Conservation (phyloP, 768 basidiomycete genomes). For the Lentinula sp. region DNA sequence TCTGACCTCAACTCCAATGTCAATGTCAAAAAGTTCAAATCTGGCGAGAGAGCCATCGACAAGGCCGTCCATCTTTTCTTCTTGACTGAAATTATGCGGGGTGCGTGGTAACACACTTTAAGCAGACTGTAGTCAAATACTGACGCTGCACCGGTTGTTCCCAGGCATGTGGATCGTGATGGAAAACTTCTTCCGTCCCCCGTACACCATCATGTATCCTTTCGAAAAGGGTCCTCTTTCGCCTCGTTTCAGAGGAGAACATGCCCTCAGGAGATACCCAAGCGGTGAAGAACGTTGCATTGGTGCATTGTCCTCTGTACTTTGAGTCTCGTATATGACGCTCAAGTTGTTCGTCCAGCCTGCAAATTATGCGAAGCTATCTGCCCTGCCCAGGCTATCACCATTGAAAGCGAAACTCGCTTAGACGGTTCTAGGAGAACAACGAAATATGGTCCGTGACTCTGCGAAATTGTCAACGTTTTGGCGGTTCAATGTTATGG, state of each 20-base stretch:
- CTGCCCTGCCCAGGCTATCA: slow-evolving; percentile 98
- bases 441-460: slow-evolving; percentile 83
- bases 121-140: slow-evolving; percentile 4
- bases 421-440: slow-evolving; percentile 94
- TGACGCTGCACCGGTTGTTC: slow-evolving; percentile 7
- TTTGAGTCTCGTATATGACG: background rate
- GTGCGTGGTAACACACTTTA: slow-evolving; percentile 36
- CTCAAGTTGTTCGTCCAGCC: slow-evolving; percentile 39
- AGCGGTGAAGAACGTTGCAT: slow-evolving; percentile 99
- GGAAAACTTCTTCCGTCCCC: slow-evolving; percentile 88
- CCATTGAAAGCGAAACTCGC: slow-evolving; percentile 96
- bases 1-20: slow-evolving; percentile 24
- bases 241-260: slow-evolving; percentile 97
- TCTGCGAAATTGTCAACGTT: background rate
- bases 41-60: slow-evolving; percentile 86
- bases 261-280: slow-evolving; percentile 93
- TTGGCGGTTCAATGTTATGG: background rate
- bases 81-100: slow-evolving; percentile 96
- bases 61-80: slow-evolving; percentile 97
- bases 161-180: slow-evolving; percentile 97
- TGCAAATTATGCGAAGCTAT: slow-evolving; percentile 99
- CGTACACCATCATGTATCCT: slow-evolving; percentile 98
- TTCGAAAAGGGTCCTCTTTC: slow-evolving; percentile 98
- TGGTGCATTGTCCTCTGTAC: slow-evolving; percentile 46
- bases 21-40: slow-evolving; percentile 45